These are phyloP conservation scores for Thamnidium elegans DNA, from an alignment of 192 early-diverging fungal species.

Conservation along the genomic window DNA sequence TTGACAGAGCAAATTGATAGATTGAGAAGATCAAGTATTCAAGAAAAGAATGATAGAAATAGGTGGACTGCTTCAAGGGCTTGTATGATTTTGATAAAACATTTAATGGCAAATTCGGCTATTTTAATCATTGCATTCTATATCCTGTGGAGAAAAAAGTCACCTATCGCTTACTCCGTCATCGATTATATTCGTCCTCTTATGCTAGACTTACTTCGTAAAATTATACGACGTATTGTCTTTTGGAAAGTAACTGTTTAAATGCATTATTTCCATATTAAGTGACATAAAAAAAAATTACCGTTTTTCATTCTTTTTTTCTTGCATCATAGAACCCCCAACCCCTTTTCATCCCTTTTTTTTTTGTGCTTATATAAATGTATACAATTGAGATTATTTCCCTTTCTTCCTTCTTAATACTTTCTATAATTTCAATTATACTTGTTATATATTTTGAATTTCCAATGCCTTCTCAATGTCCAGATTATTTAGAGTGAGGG, in stretches of 20 bases:
- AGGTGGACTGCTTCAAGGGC: slow-evolving; percentile 4
- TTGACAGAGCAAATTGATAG: slow-evolving; percentile 24
- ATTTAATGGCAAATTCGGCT: slow-evolving; percentile 13
- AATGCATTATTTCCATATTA: not conserved
- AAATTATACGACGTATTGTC: not conserved
- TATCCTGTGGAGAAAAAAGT: slow-evolving; percentile 12
- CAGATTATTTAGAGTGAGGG: too few species aligned
- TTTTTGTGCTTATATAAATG: too few species aligned
- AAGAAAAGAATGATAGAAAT: slow-evolving; percentile 1
- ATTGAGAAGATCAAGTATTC: not conserved
- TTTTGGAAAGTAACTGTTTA: slow-evolving; percentile 16
- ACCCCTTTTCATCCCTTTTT: too few species aligned
- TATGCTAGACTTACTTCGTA: not conserved
- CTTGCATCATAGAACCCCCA: too few species aligned
- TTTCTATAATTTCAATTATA: too few species aligned
- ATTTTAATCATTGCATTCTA: slow-evolving; percentile 17
- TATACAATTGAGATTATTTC: too few species aligned
- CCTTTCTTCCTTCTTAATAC: too few species aligned
- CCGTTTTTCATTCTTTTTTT: too few species aligned
- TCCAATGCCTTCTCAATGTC: too few species aligned
- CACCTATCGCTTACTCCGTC: slow-evolving; percentile 17
- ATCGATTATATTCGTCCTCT: not conserved
- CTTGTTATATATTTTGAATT: too few species aligned
- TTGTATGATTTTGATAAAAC: slow-evolving; percentile 12
- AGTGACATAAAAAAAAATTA: too few species aligned